phyloP scores from a whole-genome alignment of 371 early-diverging fungal genomes.

The Circinella umbellata region DNA sequence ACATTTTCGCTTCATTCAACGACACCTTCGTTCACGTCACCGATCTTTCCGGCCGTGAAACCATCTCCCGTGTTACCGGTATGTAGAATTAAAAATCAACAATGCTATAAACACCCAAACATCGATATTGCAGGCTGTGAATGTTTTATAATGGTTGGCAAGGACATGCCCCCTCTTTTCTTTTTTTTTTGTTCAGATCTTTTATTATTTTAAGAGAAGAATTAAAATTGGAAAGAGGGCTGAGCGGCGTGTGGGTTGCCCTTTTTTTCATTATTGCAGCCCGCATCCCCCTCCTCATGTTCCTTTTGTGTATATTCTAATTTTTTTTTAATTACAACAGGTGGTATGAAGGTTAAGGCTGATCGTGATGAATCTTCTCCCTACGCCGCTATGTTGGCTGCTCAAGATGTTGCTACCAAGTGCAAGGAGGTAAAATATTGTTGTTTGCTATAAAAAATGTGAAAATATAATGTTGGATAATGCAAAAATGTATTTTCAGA shows the following conservation, averaged over 20 bases:
- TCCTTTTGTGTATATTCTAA: constrained; percentile 27
- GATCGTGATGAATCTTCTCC: constrained; percentile 99
- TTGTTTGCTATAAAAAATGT: no score
- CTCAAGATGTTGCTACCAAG: constrained; percentile 99
- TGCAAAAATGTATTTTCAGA: no score
- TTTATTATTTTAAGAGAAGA: neutral
- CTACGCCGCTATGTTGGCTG: constrained; percentile 99
- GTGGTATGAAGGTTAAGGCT: constrained; percentile 99
- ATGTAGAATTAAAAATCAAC: constrained; percentile 14
- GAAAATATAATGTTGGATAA: no score
- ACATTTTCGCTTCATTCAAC: constrained; percentile 99
- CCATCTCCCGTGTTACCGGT: constrained; percentile 99
- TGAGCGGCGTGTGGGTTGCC: constrained; percentile 26
- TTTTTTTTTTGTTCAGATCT: neutral
- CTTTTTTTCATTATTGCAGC: constrained; percentile 19
- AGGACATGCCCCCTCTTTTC: constrained; percentile 19
- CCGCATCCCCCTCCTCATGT: constrained; percentile 34
- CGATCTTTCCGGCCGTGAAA: constrained; percentile 99
- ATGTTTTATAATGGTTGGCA: constrained; percentile 1
- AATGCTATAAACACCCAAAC: neutral
- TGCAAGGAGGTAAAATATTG: constrained; percentile 83
- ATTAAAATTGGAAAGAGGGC: constrained; percentile 1
- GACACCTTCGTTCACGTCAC: constrained; percentile 99
- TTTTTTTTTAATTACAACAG: constrained; percentile 39
- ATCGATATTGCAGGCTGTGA: constrained; percentile 13